Evolutionary conservation across 805 yeast species (phyloP), one percentile per base, ranked within the genome.

Genomic region (Trichomonascus vanleenenianus): DNA sequence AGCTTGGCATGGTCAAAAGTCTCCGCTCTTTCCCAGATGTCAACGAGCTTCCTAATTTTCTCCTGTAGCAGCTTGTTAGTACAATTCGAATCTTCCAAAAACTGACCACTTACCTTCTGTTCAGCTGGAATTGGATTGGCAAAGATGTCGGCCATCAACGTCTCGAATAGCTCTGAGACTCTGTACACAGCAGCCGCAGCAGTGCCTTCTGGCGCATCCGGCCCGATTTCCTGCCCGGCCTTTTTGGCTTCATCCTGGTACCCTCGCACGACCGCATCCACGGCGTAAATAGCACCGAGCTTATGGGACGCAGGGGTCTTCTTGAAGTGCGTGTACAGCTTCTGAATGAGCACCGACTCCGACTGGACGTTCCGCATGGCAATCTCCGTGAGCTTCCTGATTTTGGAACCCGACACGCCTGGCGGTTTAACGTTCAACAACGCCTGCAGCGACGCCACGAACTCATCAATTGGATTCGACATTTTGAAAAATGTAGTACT

Each of bases 321-420:
- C 65, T 79, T 83, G 67, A 89, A 77, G 64, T 83, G 77, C 43
- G 79, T 71, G 58, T 75, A 75, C 53, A 85, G 71, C 51, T 72
- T 70, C 41, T 78, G 73, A 40, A 82, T 73, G 44, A 85, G 63
- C 50, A 73, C 71, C 20, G 82, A 70, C 59, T 78, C 82, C 30
- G 67, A 63, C 49, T 60, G 65, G 46, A 83, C 83, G 63, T 87
- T 77, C 53, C 75, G 75, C 50, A 81, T 71, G 47, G 96, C 94
- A 50, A 85, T 63, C 47, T 85, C 83, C 39, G 91, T 85, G 60
- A 89, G 71, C 59, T 81, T 81, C 64, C 85, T 85, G 65, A 91
- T 93, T 69, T 96, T 87, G 46, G 95, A 80, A 38, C 97, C 97
- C 25, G 97, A 88, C 44, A 91, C 93, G 50, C 98, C 97, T 11